These are phyloP conservation scores for Haematococcus lacustris DNA, from an alignment of 139 green algal genomes.

Conservation along the genomic window DNA sequence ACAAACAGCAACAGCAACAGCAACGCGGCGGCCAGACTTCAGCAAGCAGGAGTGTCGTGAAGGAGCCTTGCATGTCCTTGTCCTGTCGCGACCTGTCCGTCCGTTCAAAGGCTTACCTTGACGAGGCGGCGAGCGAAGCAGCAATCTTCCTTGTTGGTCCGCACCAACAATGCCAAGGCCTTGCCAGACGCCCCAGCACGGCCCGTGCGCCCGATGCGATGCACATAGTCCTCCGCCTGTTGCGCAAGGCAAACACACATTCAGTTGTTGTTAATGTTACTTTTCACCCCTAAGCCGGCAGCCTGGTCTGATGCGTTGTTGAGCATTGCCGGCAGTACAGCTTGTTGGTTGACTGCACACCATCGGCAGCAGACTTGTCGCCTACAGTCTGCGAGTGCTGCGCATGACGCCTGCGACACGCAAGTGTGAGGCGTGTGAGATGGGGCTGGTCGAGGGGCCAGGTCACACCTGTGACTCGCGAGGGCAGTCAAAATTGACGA, in stretches of 20 bases:
- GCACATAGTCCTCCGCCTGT: conserved; percentile 75
- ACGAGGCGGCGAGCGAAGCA: neutral
- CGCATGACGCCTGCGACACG: no score
- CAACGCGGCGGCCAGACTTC: neutral
- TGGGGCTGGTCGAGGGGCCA: no score
- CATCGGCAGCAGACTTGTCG: no score
- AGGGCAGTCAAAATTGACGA: conserved; percentile 90
- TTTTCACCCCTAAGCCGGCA: no score
- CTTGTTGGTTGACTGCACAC: no score
- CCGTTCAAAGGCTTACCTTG: neutral
- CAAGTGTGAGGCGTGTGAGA: no score
- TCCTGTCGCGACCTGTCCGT: neutral
- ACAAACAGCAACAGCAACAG: neutral
- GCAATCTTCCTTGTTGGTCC: neutral
- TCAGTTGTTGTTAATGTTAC: no score
- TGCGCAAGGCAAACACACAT: neutral
- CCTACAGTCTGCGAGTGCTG: no score
- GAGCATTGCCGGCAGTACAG: no score
- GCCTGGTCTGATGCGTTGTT: no score
- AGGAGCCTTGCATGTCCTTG: neutral
- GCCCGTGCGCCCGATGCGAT: conserved; percentile 84
- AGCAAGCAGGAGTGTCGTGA: neutral
- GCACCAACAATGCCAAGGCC: conserved; percentile 12
- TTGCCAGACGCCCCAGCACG: conserved; percentile 72
- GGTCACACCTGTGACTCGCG: no score